Evolutionary conservation across 2,329 filamentous ascomycete species (phyloP), one percentile per base, ranked within the genome.

Genomic region (Apiospora aurea): DNA sequence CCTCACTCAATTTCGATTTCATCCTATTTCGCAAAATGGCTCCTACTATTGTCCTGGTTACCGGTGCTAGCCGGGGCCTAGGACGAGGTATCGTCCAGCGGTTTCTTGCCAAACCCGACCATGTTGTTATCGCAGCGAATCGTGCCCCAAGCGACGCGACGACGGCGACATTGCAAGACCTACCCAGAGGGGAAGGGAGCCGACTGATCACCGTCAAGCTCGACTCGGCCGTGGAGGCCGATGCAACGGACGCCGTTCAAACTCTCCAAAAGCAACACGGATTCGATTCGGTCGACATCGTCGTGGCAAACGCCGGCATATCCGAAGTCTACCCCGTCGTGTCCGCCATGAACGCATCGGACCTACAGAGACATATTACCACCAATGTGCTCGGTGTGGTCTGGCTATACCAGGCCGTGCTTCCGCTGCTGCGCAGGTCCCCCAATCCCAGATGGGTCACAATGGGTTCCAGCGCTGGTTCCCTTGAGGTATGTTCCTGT

Each of bases 341-440:
- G 6, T 4, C n/a, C 26, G 67, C 18, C 34, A 38, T 38, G 34
- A 8, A 38, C 34, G 34, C 34, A 38, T 38, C 34, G 47, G 81
- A 84, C 34, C 71, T 87, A 51, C 51, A 75, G 3, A 75, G 79
- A 1, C 82, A 86, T 74, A 76, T 86, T 57, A 75, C 82, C 0
- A 75, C 84, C 64, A 89, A 89, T 74, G 76, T 85, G 0, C 75
- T 82, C 29, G 84, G 83, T 2, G 77, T 83, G 1, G 72, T 87
- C 0, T 67, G 76, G 4, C 79, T 88, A 1, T 87, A 85, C 77
- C 85, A 87, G 74, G 85, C 85, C 1, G 80, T 49, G 47, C 10
- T 26, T 7, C 47, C 47, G 13, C n/a, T 51, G 47, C 47, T 51
- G 4, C 47, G n/a, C 2, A 51, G 26, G n/a, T 51, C 47, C 47